Percentiles rank a stretch among this genome's conserved stretches.
phyloP scores from a whole-genome alignment of 495 filamentous ascomycete genomes.

The Aspergillus coremiiformis region DNA sequence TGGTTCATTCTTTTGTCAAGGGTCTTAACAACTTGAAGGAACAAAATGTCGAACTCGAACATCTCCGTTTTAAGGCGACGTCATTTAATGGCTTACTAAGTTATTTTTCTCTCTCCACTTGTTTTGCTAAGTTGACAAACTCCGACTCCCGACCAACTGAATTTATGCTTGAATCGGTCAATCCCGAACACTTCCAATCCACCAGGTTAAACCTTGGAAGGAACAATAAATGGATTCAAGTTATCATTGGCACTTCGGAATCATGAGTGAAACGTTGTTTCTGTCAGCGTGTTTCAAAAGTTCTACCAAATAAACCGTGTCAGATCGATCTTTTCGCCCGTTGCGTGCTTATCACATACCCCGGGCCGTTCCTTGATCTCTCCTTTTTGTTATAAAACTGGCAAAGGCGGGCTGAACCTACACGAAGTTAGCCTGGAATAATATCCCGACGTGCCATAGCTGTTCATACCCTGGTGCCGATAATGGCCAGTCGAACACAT shows the following conservation, averaged over 20 bases:
- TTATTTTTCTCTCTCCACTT: too few species aligned
- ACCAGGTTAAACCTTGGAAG: too few species aligned
- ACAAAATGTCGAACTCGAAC: too few species aligned
- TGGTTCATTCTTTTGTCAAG: too few species aligned
- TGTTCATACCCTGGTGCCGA: background rate
- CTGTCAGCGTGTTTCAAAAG: background rate
- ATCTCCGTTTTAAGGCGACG: too few species aligned
- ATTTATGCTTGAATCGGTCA: too few species aligned
- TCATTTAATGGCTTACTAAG: too few species aligned
- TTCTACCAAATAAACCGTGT: background rate
- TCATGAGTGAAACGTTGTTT: background rate
- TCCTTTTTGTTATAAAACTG: background rate
- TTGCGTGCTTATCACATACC: background rate
- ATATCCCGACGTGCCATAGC: background rate
- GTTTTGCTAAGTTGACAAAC: background rate
- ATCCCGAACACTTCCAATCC: too few species aligned
- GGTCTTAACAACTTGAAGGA: too few species aligned
- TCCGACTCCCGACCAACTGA: background rate
- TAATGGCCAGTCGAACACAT: conserved; percentile 20
- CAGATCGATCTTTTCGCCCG: background rate
- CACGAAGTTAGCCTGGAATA: background rate
- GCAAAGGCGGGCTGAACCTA: background rate
- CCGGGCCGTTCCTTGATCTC: background rate
- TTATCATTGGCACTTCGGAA: background rate
- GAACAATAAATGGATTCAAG: background rate